Conservation (phyloP, 768 basidiomycete species). For the Gautieria morchelliformis region DNA sequence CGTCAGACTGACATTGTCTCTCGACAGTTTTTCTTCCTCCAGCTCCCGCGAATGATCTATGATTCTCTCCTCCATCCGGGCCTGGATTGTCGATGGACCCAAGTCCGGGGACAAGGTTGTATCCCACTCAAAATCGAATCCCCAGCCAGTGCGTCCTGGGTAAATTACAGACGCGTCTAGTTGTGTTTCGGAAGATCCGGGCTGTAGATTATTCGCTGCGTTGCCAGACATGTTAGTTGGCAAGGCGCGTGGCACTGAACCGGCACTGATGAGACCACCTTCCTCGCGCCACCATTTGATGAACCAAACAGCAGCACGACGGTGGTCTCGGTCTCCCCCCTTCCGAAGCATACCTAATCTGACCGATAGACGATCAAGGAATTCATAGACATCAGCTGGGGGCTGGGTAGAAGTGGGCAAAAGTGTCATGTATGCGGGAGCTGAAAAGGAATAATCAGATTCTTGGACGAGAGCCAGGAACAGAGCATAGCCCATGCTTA, state of each 20-base stretch:
- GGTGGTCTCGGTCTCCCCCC: slow-evolving; percentile 62
- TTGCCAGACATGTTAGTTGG: slow-evolving; percentile 7
- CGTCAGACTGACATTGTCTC: slow-evolving; percentile 54
- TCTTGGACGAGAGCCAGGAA: slow-evolving; percentile 5
- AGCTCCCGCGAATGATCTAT: slow-evolving; percentile 38
- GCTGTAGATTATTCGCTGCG: slow-evolving; percentile 7
- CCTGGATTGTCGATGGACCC: slow-evolving; percentile 34
- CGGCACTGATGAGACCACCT: slow-evolving; percentile 49
- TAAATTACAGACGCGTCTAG: neutral
- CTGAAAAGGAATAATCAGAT: slow-evolving; percentile 27
- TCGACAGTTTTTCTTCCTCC: slow-evolving; percentile 41
- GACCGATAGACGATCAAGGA: slow-evolving; percentile 58
- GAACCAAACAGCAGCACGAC: slow-evolving; percentile 72
- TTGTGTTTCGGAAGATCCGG: neutral
- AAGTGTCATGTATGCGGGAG: slow-evolving; percentile 59
- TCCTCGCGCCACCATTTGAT: slow-evolving; percentile 82
- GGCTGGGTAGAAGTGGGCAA: slow-evolving; percentile 47
- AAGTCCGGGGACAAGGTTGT: slow-evolving; percentile 12
- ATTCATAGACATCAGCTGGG: slow-evolving; percentile 48
- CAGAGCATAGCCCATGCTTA: slow-evolving; percentile 28
- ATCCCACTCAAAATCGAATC: slow-evolving; percentile 75
- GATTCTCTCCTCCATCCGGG: slow-evolving; percentile 65
- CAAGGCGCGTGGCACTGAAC: slow-evolving; percentile 23
- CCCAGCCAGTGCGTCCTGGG: slow-evolving; percentile 54
- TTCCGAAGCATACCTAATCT: slow-evolving; percentile 77